Percentiles rank a stretch among this genome's conserved stretches.
These are phyloP conservation scores for Debaryomyces maramus DNA, from an alignment of 805 yeast species.

Conservation along the genomic window DNA sequence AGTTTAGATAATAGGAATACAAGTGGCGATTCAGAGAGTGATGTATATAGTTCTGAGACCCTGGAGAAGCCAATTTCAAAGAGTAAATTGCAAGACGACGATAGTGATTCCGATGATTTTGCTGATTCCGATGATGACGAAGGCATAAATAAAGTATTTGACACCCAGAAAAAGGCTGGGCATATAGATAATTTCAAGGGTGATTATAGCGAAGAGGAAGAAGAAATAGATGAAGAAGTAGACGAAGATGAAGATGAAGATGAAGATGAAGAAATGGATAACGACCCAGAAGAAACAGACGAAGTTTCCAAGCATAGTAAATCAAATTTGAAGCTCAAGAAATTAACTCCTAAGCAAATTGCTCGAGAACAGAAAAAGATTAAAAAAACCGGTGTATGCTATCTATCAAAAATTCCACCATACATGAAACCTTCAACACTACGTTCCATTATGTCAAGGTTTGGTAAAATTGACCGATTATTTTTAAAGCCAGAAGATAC, in stretches of 20 bases:
- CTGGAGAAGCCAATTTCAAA: not conserved
- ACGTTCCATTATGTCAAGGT: slow-evolving; percentile 74
- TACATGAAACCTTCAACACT: slow-evolving; percentile 94
- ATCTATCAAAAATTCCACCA: slow-evolving; percentile 88
- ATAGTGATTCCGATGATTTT: slow-evolving; percentile 10
- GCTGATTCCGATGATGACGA: slow-evolving; percentile 12
- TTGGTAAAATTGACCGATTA: slow-evolving; percentile 86
- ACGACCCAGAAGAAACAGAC: slow-evolving; percentile 13
- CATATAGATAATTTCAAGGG: slow-evolving; percentile 1
- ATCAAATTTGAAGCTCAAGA: slow-evolving; percentile 45
- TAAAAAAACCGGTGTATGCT: slow-evolving; percentile 86
- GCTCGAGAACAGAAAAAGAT: slow-evolving; percentile 54
- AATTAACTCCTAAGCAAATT: slow-evolving; percentile 56
- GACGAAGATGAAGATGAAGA: slow-evolving; percentile 11
- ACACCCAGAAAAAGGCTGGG: slow-evolving; percentile 4
- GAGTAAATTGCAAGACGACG: slow-evolving; percentile 4
- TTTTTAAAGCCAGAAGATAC: slow-evolving; percentile 85
- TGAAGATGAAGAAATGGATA: slow-evolving; percentile 18
- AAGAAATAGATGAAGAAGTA: slow-evolving; percentile 11
- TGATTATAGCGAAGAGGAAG: slow-evolving; percentile 9
- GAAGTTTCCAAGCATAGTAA: slow-evolving; percentile 1
- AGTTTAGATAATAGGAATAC: too few relatives aligned
- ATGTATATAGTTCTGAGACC: not conserved
- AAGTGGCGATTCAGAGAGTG: not conserved
- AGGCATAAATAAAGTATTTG: slow-evolving; percentile 11